Base-by-base conservation (phyloP, 441 rosid species). In the Corymbia citriodora region DNA sequence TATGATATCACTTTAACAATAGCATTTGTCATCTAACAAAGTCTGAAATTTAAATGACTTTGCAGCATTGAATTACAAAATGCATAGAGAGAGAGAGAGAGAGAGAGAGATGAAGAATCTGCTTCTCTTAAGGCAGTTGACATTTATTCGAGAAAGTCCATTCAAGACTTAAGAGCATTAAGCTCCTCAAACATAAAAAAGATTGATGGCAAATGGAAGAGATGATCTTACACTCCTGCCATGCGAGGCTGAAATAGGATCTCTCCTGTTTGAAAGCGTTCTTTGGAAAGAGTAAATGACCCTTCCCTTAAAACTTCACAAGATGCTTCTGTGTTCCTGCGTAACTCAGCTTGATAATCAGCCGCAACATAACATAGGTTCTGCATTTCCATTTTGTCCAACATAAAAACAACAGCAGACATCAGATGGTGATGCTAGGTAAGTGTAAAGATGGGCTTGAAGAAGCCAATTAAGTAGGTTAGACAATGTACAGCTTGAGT, bases 201-300 rank as follows among this genome's bases (percentile, higher is more conserved):
- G 27, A 23, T 40, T 48, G 27, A 79, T 36, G 87, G 31, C 29
- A 90, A 53, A 23, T 61, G 55, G 68, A 88, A 85, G 70, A 83
- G 61, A 31, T 55, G 70, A 53, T 90, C 99, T 96, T 94, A 96
- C 99, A 96, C 93, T 94, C 98, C 97, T 49, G 97, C 97, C 88
- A 97, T 92, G 89, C 95, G 94, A 57, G 99, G 99, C 92, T 96
- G 98, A 92, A 98, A 98, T 92, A 98, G 91, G 92, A 98, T 93
- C 90, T 98, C 99, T 92, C 99, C 99, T 8, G 99, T 96, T 93
- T 96, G 96, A 92, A 96, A 98, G 88, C 99, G 96, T 93, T 96
- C 99, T 82, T 93, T 93, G 57, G 98, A 95, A 48, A 98, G 97
- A 55, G 96, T 98, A 93, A 95, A 96, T 94, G 89, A 91, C 85